Evolutionary conservation across 2,329 filamentous ascomycete species (phyloP), one percentile per base, ranked within the genome.

Genomic region (Botrytis medusae): DNA sequence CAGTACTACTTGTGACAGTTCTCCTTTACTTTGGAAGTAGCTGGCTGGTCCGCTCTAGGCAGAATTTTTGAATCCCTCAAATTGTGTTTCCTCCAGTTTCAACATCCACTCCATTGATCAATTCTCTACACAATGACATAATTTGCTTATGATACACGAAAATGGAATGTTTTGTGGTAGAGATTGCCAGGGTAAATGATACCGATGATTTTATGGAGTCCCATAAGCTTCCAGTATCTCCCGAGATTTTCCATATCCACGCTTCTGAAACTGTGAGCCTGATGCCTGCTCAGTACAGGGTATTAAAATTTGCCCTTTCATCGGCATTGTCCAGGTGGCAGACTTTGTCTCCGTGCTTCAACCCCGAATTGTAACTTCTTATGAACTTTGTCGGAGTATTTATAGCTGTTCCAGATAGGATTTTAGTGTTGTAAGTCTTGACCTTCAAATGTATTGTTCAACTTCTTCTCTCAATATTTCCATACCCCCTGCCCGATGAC

Each of bases 121-220:
- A 4, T 2, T 16, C n/a, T 18, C 14, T 54, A 0, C 51, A 8
- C n/a, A 0, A 8, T 12, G 6, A 8, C 7, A 6, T 16, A 29
- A 2, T 18, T 29, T 29, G 7, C 12, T 16, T 3, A 29, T 14
- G 6, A 54, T 54, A 29, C 6, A 9, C 16, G 5, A 18, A 8
- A 29, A 6, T 16, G 14, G 16, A 29, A 54, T 14, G 4, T 29
- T 54, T 8, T 16, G 51, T 16, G 6, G 2, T 18, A 29, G 6
- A 4, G 14, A 18, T 14, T 8, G 3, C 51, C n/a, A 18, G 6
- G 6, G 2, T 4, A 54, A 29, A 18, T 5, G 10, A 29, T 7
- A 29, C n/a, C 6, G n/a, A 54, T 29, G 25, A 14, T 22, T 5
- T 14, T n/a, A 12, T 18, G n/a, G 14, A 54, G 51, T 29, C 18